Percentiles rank a stretch among this genome's conserved stretches.
phyloP scores from a whole-genome alignment of 352 stramenopile genomes.

The Stephanocyclus meneghinianus region DNA sequence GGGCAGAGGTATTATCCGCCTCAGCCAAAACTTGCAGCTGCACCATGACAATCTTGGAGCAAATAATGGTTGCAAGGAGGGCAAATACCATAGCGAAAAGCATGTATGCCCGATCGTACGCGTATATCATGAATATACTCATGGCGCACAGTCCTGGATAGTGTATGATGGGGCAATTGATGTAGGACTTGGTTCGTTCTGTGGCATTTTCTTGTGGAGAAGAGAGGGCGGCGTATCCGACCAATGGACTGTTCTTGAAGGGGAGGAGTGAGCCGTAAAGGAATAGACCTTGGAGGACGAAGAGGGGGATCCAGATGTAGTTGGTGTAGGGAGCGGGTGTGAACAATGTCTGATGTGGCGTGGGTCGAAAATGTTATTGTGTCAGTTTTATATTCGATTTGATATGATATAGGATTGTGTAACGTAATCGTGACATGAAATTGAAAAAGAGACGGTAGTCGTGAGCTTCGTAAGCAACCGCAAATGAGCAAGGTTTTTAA shows the following conservation, averaged over 20 bases:
- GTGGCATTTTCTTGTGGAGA: neutral
- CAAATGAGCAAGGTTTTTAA: no score
- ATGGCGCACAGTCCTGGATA: conserved; percentile 2
- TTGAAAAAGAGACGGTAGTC: no score
- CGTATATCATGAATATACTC: conserved; percentile 15
- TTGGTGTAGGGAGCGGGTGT: conserved; percentile 8
- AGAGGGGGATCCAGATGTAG: conserved; percentile 15
- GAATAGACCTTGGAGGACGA: conserved; percentile 6
- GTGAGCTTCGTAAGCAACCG: no score
- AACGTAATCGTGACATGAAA: neutral
- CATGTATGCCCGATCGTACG: conserved; percentile 3
- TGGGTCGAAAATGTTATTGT: neutral
- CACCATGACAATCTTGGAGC: neutral
- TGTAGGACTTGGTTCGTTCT: conserved; percentile 1
- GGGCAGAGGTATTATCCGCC: neutral
- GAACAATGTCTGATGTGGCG: conserved; percentile 5
- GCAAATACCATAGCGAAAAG: neutral
- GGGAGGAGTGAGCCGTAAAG: conserved; percentile 3
- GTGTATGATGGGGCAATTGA: conserved; percentile 10
- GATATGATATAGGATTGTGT: neutral
- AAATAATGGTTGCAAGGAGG: neutral
- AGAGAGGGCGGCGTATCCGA: conserved; percentile 10
- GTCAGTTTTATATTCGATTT: neutral
- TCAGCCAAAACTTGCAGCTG: conserved; percentile 3
- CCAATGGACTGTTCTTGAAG: conserved; percentile 9